A percentile compares a stretch with the other conserved stretches of the same genome.
Conservation (phyloP, 2,329 filamentous ascomycete species). For the Chaetomium sp. region DNA sequence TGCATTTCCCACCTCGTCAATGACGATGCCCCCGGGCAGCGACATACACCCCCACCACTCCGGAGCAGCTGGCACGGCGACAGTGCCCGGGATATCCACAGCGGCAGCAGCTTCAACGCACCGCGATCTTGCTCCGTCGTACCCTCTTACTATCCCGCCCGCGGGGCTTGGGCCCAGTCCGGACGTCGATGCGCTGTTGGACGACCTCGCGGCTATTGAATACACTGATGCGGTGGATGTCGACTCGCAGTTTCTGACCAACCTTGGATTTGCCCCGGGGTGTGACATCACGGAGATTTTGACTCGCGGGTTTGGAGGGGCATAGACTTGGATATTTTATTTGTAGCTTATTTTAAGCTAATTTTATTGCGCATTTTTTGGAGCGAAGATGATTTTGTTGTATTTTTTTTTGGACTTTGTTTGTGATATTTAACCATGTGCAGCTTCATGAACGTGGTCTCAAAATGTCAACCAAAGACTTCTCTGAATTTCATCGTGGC, state of each 20-base stretch:
- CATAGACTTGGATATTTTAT: conserved; percentile 23
- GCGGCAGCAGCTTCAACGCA: conserved; percentile 2
- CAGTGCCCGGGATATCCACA: background rate
- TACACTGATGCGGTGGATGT: conserved; percentile 53
- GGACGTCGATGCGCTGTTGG: conserved; percentile 56
- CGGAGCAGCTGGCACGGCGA: background rate
- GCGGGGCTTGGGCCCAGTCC: conserved; percentile 34
- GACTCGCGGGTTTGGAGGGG: conserved; percentile 43
- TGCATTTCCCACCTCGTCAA: background rate
- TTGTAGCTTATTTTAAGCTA: background rate
- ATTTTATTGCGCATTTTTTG: background rate
- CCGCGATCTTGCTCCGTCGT: conserved; percentile 5
- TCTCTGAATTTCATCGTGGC: too few relatives aligned
- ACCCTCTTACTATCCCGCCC: background rate
- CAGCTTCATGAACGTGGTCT: too few relatives aligned
- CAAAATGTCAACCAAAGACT: background rate
- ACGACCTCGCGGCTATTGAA: conserved; percentile 55
- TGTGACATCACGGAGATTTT: conserved; percentile 53
- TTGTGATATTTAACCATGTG: background rate
- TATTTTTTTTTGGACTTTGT: background rate
- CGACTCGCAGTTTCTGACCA: conserved; percentile 67
- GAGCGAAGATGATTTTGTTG: background rate
- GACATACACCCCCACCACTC: conserved; percentile 1
- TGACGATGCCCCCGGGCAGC: conserved; percentile 8
- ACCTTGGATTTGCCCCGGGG: conserved; percentile 65